phyloP scores from a whole-genome alignment of 768 basidiomycete species.

The Leccinum disarticulatum region DNA sequence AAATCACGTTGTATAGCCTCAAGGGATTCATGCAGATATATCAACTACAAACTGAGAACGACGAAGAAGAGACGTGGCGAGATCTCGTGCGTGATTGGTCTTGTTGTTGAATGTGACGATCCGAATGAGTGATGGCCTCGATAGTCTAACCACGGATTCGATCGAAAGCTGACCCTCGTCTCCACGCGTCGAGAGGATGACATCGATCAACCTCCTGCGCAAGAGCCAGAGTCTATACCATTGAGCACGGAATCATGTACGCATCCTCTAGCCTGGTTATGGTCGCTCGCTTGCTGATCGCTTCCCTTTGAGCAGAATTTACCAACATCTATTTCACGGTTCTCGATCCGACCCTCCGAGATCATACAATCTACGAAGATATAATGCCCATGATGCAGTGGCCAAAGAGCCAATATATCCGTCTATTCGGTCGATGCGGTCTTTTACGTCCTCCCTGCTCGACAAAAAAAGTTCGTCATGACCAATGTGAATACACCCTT shows the following conservation, averaged over 20 bases:
- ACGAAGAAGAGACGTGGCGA: conserved; percentile 83
- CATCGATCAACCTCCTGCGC: conserved; percentile 15
- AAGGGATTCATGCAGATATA: conserved; percentile 83
- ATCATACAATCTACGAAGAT: conserved; percentile 16
- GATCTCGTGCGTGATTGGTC: conserved; percentile 56
- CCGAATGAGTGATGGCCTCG: conserved; percentile 12
- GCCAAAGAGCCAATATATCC: conserved; percentile 8
- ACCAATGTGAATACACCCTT: conserved; percentile 10
- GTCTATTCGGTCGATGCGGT: conserved; percentile 11
- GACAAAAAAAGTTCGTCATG: conserved; percentile 4
- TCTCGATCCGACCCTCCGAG: not conserved
- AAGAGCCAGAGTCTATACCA: conserved; percentile 17
- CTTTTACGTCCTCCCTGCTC: conserved; percentile 5
- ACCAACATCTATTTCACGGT: conserved; percentile 6
- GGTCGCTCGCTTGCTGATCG: conserved; percentile 1
- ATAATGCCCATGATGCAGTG: conserved; percentile 10
- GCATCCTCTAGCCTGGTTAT: not conserved
- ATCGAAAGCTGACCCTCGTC: conserved; percentile 61
- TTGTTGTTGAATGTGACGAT: conserved; percentile 1
- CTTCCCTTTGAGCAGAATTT: conserved; percentile 16
- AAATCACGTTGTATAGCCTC: conserved; percentile 43
- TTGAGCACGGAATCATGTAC: conserved; percentile 19
- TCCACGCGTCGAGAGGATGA: conserved; percentile 55
- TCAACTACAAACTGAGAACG: conserved; percentile 81
- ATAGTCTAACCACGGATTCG: conserved; percentile 75